These are phyloP conservation scores for Ceratobasidium sp. DNA, from an alignment of 1,284 basidiomycete species.

Conservation along the genomic window DNA sequence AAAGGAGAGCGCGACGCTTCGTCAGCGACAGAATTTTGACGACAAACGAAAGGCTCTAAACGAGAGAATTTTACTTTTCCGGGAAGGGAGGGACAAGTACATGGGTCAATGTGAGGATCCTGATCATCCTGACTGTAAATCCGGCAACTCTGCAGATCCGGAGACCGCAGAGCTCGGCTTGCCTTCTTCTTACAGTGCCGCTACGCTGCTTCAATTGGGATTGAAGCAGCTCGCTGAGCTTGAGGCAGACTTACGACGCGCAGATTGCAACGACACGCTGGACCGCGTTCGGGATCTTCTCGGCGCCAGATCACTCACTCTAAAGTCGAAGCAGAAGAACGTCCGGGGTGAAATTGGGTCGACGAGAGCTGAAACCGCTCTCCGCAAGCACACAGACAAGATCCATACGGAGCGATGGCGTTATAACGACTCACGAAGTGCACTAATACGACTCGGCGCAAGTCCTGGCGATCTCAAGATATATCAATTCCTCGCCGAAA, in stretches of 20 bases:
- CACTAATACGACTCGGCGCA: not conserved
- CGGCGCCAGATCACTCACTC: not conserved
- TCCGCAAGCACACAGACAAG: not conserved
- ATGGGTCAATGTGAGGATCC: not conserved
- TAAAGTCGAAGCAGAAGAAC: conserved; percentile 4
- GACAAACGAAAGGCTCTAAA: not conserved
- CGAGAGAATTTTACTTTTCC: not conserved
- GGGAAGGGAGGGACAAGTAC: not conserved
- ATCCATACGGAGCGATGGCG: not conserved
- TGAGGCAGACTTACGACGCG: not conserved
- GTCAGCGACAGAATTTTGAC: not conserved
- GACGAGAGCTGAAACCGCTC: not conserved
- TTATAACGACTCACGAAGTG: conserved; percentile 12
- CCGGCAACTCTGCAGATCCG: not conserved
- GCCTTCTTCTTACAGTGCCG: not conserved
- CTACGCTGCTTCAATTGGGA: not conserved
- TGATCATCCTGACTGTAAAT: not conserved
- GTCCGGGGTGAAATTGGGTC: not conserved
- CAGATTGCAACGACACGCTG: conserved; percentile 9
- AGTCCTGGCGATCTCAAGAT: not conserved
- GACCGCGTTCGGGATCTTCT: not conserved
- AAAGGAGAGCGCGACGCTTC: not conserved
- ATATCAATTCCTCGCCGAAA: not conserved
- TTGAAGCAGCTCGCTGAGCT: not conserved
- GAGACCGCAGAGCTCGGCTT: conserved; percentile 10